Evolutionary conservation across 768 basidiomycete genomes (phyloP), one percentile per base, ranked within the genome.

Genomic region (Podaxis sp.): DNA sequence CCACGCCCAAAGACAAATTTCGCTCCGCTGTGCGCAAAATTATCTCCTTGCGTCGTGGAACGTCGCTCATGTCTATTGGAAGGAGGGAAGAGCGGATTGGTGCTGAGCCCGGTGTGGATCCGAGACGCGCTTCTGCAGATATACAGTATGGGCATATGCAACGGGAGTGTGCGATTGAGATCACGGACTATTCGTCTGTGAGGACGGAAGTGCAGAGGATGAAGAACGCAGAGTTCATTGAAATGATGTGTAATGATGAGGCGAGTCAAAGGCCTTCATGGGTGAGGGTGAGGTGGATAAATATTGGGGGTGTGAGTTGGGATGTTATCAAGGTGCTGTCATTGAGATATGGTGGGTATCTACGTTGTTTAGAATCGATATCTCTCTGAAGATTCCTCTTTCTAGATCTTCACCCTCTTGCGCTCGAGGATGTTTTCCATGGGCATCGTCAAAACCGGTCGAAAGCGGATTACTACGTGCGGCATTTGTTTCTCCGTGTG

Each of bases 231-330:
- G 84, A 84, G 66, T 89, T 91, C 71, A 73, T 88, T n/a, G 72
- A 80, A 8, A 73, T 87, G 62, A 77, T 91, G 74, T 68, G 76
- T 17, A 76, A 82, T 63, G 69, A 71, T 13, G 71, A 64, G 6
- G 81, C 82, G 5, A 79, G 82, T 63, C 72, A 74, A 61, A 77
- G 79, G 60, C 84, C 86, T 64, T 73, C 82, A 3, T 89, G 87
- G 87, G 83, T 82, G 28, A 87, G 84, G 69, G 89, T 89, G 17
- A 75, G 90, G 57, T 92, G 88, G 89, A 89, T 90, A 57, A 88
- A 88, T 66, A 80, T 90, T 65, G 85, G 82, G 24, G 90, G 89
- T 4, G 68, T 83, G 64, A 82, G 84, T 65, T 91, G 88, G 87
- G 88, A 90, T 68, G 87, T 91, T 40, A 80, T 92, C 67, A 87